Evolutionary conservation across 2,329 filamentous ascomycete species (phyloP), one percentile per base, ranked within the genome.

Genomic region (Magnaporthiopsis incrustans): DNA sequence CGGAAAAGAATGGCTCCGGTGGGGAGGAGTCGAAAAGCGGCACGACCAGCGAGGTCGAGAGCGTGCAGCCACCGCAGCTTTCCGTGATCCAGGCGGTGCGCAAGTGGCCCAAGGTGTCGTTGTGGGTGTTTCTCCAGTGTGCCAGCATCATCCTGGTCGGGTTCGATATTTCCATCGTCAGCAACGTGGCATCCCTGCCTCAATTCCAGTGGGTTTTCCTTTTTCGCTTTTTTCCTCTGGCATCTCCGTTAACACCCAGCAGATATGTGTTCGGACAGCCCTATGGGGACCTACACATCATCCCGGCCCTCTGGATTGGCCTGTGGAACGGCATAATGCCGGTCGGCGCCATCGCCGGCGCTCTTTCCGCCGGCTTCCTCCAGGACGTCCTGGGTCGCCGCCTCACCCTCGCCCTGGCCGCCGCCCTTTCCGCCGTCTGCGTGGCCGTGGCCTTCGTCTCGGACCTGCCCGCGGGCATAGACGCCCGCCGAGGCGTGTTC

Each of bases 291-390:
- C 12, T 14, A 22, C 12, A 56, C 35, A 61, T 61, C 25, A 38
- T 61, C 15, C 60, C 60, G 8, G 60, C 60, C 15, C 38, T 61
- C 15, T 61, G 60, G 60, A 38, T 61, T 15, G 60, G 60, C n/a
- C 8, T 61, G 12, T 61, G 60, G 60, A 61, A 61, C 26, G 60
- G 35, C 14, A 50, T 44, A 30, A 30, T 53, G 27, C 60, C 60
- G 1, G 38, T 61, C 14, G 60, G 60, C 38, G 11, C 60, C 38
- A 30, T 61, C 15, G 38, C 25, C 22, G 60, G 60, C 22, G 25
- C 60, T 14, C 14, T 53, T 25, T 18, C 26, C 14, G 60, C 25
- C 12, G 60, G 60, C 12, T 22, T 30, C 10, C 14, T 56, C 14
- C 60, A 61, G 6, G 60, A 61, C 26, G 5, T 61, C 5, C 7